Percentiles rank a stretch among this genome's conserved stretches.
Evolutionary conservation across 139 green algal genomes (phyloP).

Genomic region (Mychonastes homosphaera): DNA sequence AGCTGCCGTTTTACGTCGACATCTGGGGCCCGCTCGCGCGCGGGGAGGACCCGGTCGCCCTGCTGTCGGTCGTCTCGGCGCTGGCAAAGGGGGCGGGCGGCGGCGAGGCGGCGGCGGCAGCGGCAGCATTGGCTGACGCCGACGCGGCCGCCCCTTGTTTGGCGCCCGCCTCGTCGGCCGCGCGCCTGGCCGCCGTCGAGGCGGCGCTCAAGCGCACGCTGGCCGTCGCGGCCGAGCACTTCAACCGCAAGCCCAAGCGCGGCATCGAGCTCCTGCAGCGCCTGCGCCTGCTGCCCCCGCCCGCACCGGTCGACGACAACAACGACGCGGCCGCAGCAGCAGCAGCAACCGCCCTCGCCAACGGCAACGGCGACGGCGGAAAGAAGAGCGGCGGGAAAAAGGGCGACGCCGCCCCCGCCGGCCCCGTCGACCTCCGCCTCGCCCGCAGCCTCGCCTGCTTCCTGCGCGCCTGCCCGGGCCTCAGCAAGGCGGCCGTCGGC

Average conservation of each 20-base stretch:
- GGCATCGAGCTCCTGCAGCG: conserved; percentile 85
- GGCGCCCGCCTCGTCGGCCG: neutral
- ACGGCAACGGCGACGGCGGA: too few species aligned
- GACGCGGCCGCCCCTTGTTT: too few species aligned
- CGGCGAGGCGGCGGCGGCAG: neutral
- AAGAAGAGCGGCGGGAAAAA: too few species aligned
- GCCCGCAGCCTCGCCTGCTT: conserved; percentile 63
- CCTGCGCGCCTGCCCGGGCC: conserved; percentile 68
- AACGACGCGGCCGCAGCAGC: neutral
- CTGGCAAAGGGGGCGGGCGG: neutral
- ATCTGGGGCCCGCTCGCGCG: conserved; percentile 24
- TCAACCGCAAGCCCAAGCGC: conserved; percentile 94
- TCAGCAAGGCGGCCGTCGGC: conserved; percentile 78
- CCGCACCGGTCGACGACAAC: neutral
- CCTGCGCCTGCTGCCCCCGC: conserved; percentile 40
- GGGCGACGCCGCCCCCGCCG: neutral
- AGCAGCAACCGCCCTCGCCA: neutral
- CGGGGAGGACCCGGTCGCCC: neutral
- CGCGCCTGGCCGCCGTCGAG: conserved; percentile 28
- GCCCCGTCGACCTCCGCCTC: conserved; percentile 18
- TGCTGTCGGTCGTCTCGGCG: neutral
- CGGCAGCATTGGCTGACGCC: neutral
- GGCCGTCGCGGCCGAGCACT: conserved; percentile 81
- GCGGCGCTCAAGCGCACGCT: conserved; percentile 67
- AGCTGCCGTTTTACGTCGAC: conserved; percentile 34